Percentiles rank a stretch among this genome's conserved stretches.
phyloP scores from a whole-genome alignment of 2,329 filamentous ascomycete species.

The Monilinia fructigena region DNA sequence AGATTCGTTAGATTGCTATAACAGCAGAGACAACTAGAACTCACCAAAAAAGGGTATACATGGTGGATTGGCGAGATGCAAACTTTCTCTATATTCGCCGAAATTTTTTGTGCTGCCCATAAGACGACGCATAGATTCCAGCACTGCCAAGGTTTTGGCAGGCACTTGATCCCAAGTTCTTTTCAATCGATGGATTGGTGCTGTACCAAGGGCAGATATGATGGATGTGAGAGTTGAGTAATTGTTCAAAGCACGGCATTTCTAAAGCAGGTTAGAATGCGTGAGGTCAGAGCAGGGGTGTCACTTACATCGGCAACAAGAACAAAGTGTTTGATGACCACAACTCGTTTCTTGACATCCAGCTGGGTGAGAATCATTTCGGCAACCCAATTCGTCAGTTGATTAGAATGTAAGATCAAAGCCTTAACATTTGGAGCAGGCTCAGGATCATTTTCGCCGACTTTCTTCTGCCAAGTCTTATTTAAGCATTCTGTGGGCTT shows the following conservation, averaged over 20 bases:
- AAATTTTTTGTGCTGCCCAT: slow-evolving; percentile 99
- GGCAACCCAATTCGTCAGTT: slow-evolving; percentile 98
- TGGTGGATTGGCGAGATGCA: slow-evolving; percentile 90
- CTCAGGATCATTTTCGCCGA: slow-evolving; percentile 75
- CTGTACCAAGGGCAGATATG: slow-evolving; percentile 91
- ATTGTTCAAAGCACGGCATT: slow-evolving; percentile 92
- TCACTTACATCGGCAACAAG: slow-evolving; percentile 86
- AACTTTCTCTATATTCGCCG: slow-evolving; percentile 87
- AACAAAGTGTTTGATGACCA: slow-evolving; percentile 98
- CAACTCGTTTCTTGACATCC: slow-evolving; percentile 92
- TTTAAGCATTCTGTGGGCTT: slow-evolving; percentile 94
- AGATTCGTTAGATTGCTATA: slow-evolving; percentile 26
- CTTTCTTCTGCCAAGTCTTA: slow-evolving; percentile 99
- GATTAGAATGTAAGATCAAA: slow-evolving; percentile 94
- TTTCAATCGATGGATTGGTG: slow-evolving; percentile 89
- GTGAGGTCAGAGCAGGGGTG: slow-evolving; percentile 23
- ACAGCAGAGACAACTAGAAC: slow-evolving; percentile 34
- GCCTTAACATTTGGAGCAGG: slow-evolving; percentile 93
- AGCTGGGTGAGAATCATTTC: slow-evolving; percentile 97
- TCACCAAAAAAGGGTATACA: slow-evolving; percentile 98
- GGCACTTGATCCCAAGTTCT: slow-evolving; percentile 94
- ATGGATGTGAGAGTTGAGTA: slow-evolving; percentile 97
- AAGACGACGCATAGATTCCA: slow-evolving; percentile 88
- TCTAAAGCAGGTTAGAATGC: slow-evolving; percentile 52
- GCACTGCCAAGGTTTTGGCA: slow-evolving; percentile 71